phyloP scores from a whole-genome alignment of 2,329 filamentous ascomycete genomes.

The Xylariaceae sp. region DNA sequence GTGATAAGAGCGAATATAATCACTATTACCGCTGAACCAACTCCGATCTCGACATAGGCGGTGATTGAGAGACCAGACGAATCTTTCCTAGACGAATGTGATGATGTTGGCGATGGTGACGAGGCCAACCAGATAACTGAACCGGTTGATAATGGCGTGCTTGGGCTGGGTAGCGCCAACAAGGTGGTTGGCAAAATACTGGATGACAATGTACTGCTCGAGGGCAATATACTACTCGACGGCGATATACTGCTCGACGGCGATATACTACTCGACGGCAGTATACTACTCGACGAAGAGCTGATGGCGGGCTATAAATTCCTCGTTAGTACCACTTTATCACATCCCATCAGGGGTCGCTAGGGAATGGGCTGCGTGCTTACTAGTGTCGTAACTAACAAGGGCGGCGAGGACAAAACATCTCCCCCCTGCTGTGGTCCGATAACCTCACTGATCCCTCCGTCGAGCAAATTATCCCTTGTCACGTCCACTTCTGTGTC shows the following conservation, averaged over 20 bases:
- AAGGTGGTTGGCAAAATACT: too few species aligned
- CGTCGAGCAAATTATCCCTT: conserved; percentile 12
- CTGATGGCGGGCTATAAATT: conserved; percentile 3
- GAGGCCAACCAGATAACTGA: too few species aligned
- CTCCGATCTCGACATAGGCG: conserved; percentile 11
- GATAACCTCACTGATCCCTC: conserved; percentile 1
- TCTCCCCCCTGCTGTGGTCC: background rate
- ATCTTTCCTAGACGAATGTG: background rate
- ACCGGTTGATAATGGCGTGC: background rate
- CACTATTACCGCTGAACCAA: conserved; percentile 3
- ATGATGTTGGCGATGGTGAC: too few species aligned
- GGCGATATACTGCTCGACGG: background rate
- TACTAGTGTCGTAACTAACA: conserved; percentile 21
- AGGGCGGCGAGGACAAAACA: conserved; percentile 18
- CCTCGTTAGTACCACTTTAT: background rate
- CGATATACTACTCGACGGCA: background rate
- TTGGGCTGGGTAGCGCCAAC: background rate
- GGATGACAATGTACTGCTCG: background rate
- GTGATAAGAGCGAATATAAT: conserved; percentile 9
- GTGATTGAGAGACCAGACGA: conserved; percentile 7
- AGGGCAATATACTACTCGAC: background rate
- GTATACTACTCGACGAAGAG: background rate
- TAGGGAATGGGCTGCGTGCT: background rate
- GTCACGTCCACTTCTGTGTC: conserved; percentile 14
- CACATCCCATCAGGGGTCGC: background rate